Evolutionary conservation across 495 filamentous ascomycete genomes (phyloP), one percentile per base, ranked within the genome.

Genomic region (Collariella sp.): DNA sequence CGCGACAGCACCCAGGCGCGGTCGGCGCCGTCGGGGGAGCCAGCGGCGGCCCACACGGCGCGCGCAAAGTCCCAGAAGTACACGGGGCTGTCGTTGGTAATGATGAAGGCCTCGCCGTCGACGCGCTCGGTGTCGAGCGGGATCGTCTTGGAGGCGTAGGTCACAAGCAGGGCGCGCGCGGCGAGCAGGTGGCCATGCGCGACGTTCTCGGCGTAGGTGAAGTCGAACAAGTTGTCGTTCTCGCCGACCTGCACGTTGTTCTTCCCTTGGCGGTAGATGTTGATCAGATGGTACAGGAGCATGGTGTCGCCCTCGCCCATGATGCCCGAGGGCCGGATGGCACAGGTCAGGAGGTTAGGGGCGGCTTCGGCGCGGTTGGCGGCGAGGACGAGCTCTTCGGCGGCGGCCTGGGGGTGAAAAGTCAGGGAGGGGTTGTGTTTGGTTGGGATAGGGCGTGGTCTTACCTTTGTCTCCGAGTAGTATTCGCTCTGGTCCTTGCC

Each of bases 21-120:
- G 23, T 82, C 65, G n/a, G 83, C 78, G 43, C 84, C 79, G 39
- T 80, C 73, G 33, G 76, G 68, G n/a, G 78, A 79, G 35, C 83
- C 83, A 12, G 81, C 82, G n/a, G 82, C 74, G 6, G 75, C 78
- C 89, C 90, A 97, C 29, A 91, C 78, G 36, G 80, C 77, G 36
- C 88, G 83, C 34, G 83, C 79, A 62, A 91, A 86, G 65, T 98
- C 94, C 91, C 91, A 98, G 77, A 98, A 98, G 65, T 95, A 95
- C 20, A 95, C 76, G 0, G 93, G 93, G 50, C 78, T 75, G 63
- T 87, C 91, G 68, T 98, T 97, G 55, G 93, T 97, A 69, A 98
- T 84, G 67, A 96, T 81, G 79, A 97, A 98, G 20, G 86, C 86
- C 68, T 97, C 90, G 36, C 93, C 93, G 64, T 96, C 93, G 12